Evolutionary conservation across 1,139 yeast species (phyloP).

Genomic region (Eremothecium cymbalariae): DNA sequence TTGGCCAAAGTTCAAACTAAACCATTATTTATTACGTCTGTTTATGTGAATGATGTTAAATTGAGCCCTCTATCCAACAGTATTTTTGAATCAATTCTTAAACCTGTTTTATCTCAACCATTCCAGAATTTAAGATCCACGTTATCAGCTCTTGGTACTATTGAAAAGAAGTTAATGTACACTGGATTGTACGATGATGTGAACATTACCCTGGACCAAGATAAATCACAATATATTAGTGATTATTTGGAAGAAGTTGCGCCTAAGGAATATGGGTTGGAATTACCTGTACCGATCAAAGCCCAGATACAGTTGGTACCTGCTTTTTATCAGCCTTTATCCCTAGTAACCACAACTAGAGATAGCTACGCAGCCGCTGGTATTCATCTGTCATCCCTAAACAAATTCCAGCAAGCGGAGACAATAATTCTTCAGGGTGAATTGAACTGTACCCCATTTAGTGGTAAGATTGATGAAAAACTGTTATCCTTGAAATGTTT

Average conservation of each 20-base stretch:
- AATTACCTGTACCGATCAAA: conserved; percentile 24
- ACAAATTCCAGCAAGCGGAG: conserved; percentile 29
- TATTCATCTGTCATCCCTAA: conserved; percentile 25
- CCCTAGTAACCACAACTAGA: conserved; percentile 21
- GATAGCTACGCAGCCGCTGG: conserved; percentile 24
- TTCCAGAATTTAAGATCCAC: conserved; percentile 17
- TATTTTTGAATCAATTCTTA: conserved; percentile 17
- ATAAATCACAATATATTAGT: conserved; percentile 10
- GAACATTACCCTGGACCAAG: conserved; percentile 16
- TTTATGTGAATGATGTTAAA: conserved; percentile 16
- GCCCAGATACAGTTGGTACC: conserved; percentile 25
- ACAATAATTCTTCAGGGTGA: conserved; percentile 24
- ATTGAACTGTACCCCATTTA: conserved; percentile 24
- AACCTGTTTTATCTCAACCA: conserved; percentile 17
- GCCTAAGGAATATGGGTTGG: conserved; percentile 15
- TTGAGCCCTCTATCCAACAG: conserved; percentile 17
- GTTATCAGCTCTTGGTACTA: conserved; percentile 13
- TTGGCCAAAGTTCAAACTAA: conserved; percentile 11
- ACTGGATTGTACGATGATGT: conserved; percentile 21
- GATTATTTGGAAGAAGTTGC: conserved; percentile 9
- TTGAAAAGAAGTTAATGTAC: conserved; percentile 15
- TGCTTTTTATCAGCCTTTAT: conserved; percentile 19
- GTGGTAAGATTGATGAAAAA: conserved; percentile 24
- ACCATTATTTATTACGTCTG: conserved; percentile 16
- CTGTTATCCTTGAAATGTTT: conserved; percentile 23